Base-by-base conservation (phyloP, 805 yeast species). In the Saccharomycopsis sp. region DNA sequence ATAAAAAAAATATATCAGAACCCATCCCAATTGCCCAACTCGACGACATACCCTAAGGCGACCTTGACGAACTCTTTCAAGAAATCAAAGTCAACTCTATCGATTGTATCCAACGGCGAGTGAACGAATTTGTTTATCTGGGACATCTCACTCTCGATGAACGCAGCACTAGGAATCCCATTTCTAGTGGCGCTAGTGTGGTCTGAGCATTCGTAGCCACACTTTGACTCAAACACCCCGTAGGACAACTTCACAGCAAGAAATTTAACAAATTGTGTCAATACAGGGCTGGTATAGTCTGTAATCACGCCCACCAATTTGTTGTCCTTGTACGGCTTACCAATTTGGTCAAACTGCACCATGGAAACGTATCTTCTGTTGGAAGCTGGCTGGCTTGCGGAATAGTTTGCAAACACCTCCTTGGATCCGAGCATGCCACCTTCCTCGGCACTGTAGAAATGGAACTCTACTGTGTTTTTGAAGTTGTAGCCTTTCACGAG, bases 301-400 rank as follows among this genome's bases (percentile, higher is more conserved):
- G 74, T 71, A 43, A 87, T 75, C 33, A 89, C 67, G n/a, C 96
- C 96, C 6, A 13, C 19, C 17, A n/a, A 4, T 8, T n/a, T 5
- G 3, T 12, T 12, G 5, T 67, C 64, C 2, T 79, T 71, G 54
- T 67, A 85, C n/a, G n/a, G n/a, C n/a, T n/a, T n/a, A 0, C 95
- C 96, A 2, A 95, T 82, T 95, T 88, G 88, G 57, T 89, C 98
- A 57, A 86, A 94, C 60, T 89, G 96, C 30, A 89, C 64, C 92
- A 87, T 80, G 4, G 88, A 87, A 22, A 77, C 71, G 61, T 62
- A 22, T 64, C 62, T n/a, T 64, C 52, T 13, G 56, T 15, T n/a
- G n/a, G 27, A 25, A 9, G 9, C n/a, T n/a, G n/a, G n/a, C n/a
- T n/a, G n/a, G n/a, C n/a, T n/a, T 6, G 18, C 51, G 8, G 62